These are phyloP conservation scores for Lantana camara DNA, from an alignment of 257 asterid species.

Conservation along the genomic window DNA sequence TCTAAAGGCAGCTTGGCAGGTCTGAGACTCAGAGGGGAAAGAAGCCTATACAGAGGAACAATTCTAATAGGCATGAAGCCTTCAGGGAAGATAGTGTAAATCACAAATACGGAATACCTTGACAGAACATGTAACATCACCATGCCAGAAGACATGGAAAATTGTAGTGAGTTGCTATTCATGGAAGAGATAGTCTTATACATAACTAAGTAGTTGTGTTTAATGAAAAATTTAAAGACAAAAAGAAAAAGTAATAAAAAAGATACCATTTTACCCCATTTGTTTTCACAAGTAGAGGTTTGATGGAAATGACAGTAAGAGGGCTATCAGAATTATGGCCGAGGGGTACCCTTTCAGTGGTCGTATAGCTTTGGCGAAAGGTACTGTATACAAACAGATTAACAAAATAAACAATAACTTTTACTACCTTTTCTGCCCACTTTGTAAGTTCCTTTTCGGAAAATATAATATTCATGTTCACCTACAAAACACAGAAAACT, in stretches of 20 bases:
- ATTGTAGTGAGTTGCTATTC: background rate
- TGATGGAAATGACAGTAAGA: constrained; percentile 8
- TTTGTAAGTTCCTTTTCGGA: constrained; percentile 78
- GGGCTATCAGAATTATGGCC: background rate
- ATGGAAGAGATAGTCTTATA: background rate
- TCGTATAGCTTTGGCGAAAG: background rate
- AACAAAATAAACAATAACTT: constrained; percentile 9
- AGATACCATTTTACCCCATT: background rate
- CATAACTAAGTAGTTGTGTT: background rate
- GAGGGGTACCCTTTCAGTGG: background rate
- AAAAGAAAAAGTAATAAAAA: background rate
- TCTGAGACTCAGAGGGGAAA: background rate
- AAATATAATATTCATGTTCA: constrained; percentile 76
- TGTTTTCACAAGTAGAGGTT: constrained; percentile 2
- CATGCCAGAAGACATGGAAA: background rate
- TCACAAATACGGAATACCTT: background rate
- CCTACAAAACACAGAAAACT: constrained; percentile 46
- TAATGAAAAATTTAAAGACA: too few species aligned
- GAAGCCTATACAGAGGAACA: background rate
- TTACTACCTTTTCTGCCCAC: constrained; percentile 87
- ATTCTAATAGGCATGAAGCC: background rate
- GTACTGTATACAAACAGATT: constrained; percentile 5
- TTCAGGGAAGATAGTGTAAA: background rate
- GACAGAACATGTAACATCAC: background rate
- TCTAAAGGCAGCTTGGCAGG: background rate